Conservation (phyloP, 768 basidiomycete species). For the Lactarius indigo region DNA sequence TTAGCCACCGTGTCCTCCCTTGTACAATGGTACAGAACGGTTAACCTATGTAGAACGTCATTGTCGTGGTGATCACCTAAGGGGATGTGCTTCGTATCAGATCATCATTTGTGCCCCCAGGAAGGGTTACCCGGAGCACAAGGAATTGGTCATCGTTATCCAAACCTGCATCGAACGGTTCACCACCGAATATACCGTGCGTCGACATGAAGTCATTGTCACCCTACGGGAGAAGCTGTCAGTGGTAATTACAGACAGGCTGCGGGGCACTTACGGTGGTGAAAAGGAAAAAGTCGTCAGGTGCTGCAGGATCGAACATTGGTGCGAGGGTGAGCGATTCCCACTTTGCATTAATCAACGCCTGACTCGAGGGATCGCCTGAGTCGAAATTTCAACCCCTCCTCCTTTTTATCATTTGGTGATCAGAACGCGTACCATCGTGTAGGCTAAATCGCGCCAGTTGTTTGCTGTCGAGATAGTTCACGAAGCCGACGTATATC, state of each 20-base stretch:
- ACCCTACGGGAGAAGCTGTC: conserved; percentile 33
- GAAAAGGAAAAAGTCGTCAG: conserved; percentile 68
- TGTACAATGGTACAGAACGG: neutral
- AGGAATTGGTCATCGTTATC: conserved; percentile 62
- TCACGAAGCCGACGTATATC: conserved; percentile 52
- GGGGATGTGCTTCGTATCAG: neutral
- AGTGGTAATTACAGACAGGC: neutral
- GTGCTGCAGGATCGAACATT: conserved; percentile 44
- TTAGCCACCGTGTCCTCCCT: neutral
- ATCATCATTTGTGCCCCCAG: conserved; percentile 30
- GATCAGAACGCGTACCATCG: conserved; percentile 40
- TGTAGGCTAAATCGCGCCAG: conserved; percentile 63
- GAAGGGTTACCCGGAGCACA: conserved; percentile 58
- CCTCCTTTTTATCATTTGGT: conserved; percentile 3
- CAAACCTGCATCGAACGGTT: conserved; percentile 49
- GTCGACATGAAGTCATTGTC: conserved; percentile 64
- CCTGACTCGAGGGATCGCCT: conserved; percentile 48
- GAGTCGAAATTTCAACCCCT: neutral
- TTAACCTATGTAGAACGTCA: neutral
- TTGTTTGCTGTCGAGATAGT: conserved; percentile 49
- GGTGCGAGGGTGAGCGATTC: conserved; percentile 61
- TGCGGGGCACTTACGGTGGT: conserved; percentile 39
- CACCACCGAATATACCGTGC: conserved; percentile 48
- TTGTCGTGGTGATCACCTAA: neutral
- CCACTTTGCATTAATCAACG: conserved; percentile 64